Base-by-base conservation (phyloP, 345 rosid genomes). In the Salix koriyanagi region DNA sequence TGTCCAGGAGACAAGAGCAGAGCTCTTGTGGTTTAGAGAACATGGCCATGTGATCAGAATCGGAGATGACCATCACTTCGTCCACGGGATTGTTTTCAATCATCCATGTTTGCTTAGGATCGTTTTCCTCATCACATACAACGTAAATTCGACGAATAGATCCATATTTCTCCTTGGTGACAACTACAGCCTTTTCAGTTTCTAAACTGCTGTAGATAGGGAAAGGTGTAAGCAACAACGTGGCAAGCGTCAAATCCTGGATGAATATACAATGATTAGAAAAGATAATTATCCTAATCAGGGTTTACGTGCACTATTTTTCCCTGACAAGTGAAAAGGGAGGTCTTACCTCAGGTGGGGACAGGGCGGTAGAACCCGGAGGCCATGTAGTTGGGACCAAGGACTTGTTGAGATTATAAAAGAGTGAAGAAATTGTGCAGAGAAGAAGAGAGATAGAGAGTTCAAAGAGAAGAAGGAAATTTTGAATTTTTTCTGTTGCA, bases 11-110 rank as follows among this genome's bases (percentile, higher is more conserved):
- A 75, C 58, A 75, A 48, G 65, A 74, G 67, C 71, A 82, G 1
- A 85, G 73, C 39, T 86, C 84, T 1, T 50, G 44, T 13, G 87
- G 84, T 65, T 82, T 83, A 9, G 86, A 77, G 52, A 80, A 36
- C 88, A 87, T 82, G 36, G 72, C 77, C 89, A 85, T 89, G 62
- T 87, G 88, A 79, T 87, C 88, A 12, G 88, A 81, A 21, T 79
- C 88, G 9, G 77, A 7, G 61, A 84, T 79, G 65, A 65, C 32
- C 81, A 64, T 83, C 15, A 76, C 80, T 39, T 84, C 84, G 25
- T 79, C 79, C 1, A 76, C 41, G 4, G 90, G 87, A 65, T 52
- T 77, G 36, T 73, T 81, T 73, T 78, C 75, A 15, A 85, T 71
- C 74, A 74, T 84, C 90, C 86, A 82, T 65, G 81, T 78, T n/a